Evolutionary conservation across 495 filamentous ascomycete genomes (phyloP).

Genomic region (Geopyxis carbonaria): DNA sequence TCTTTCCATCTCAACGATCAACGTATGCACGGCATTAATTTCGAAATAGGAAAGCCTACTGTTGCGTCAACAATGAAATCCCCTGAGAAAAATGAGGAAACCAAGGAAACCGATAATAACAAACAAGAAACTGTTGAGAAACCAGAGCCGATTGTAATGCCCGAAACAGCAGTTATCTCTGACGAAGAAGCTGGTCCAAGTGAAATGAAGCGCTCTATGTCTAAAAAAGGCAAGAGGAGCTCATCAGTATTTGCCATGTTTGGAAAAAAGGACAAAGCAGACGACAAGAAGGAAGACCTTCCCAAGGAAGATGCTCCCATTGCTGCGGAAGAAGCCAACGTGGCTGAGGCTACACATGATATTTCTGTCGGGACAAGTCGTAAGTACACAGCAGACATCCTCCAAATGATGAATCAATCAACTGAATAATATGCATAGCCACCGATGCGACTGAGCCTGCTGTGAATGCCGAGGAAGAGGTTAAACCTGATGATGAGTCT

Average conservation of each 20-base stretch:
- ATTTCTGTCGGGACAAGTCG: too few species aligned
- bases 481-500: constrained; percentile 30
- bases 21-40: too few species aligned
- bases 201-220: constrained; percentile 42
- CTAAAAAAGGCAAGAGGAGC: constrained; percentile 69
- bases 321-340: constrained; percentile 18
- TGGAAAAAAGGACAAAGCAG: constrained; percentile 22
- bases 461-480: constrained; percentile 17
- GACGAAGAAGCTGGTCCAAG: constrained; percentile 29
- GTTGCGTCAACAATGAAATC: constrained; percentile 32
- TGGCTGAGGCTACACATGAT: constrained; percentile 14
- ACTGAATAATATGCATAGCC: too few species aligned
- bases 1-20: constrained; percentile 4
- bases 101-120: constrained; percentile 27
- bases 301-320: constrained; percentile 26
- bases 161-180: constrained; percentile 8
- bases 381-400: too few species aligned
- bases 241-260: constrained; percentile 53
- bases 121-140: constrained; percentile 34
- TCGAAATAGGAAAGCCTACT: constrained; percentile 26
- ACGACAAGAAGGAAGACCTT: constrained; percentile 26
- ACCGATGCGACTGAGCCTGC: constrained; percentile 4
- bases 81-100: constrained; percentile 28
- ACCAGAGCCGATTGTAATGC: neutral
- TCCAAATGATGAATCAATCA: too few species aligned